Evolutionary conservation across 1,139 yeast genomes (phyloP), one percentile per base, ranked within the genome.

Genomic region (Debaryomyces udenii): DNA sequence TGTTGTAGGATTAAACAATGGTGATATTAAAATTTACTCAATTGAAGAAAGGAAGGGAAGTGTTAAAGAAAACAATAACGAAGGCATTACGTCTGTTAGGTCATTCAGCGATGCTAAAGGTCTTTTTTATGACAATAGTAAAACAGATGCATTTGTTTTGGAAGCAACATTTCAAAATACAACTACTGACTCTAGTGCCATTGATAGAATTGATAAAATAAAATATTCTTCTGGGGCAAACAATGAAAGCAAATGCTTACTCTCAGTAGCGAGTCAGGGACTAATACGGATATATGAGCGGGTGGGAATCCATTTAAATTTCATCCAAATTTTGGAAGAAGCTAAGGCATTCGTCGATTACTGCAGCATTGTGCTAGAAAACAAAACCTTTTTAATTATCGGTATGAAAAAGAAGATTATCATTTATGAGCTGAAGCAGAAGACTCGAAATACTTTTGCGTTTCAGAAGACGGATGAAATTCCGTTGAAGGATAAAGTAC

Each of bases 1-100:
- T 7, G 70, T 57, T 42, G 57, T 68, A 15, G 78, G 77, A 2
- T 56, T 62, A 22, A 41, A 54, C 41, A 66, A 66, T 49, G 77
- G 77, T 2, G 73, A 67, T 47, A 47, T 72, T 11, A 42, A 56
- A 18, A 54, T 67, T 14, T 66, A 42, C 43, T 35, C 42, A 3
- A 38, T 20, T 18, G 31, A 30, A 24, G 13, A 16, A 10, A 9
- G 11, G 27, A 10, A 28, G 34, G 27, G 32, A 13, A 31, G 23
- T 31, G 15, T 27, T 17, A 39, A 14, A 29, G 31, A 14, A 40
- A 15, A 33, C 11, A 16, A 30, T 9, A 9, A 14, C 7, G 6
- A 9, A 4, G 15, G 22, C 11, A 10, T 15, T 29, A 40, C 33
- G 16, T 29, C 35, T 13, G 54, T 56, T 41, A 59, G 60, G 34